Evolutionary conservation across 306 rosid genomes (phyloP).

Genomic region (Luffa acutangula): DNA sequence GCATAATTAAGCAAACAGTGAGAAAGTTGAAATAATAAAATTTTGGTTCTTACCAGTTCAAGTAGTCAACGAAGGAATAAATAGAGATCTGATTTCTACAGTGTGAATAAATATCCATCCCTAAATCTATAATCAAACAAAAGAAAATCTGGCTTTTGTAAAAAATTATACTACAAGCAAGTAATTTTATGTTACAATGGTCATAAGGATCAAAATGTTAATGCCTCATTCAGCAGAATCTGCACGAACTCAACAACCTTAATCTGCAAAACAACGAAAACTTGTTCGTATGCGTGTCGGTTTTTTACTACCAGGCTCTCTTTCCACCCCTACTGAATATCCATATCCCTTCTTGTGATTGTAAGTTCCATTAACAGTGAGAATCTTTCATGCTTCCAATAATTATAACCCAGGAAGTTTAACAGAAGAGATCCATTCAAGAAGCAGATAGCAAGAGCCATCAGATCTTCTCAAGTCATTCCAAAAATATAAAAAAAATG

Average conservation of each 20-base stretch:
- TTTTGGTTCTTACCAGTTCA: not conserved
- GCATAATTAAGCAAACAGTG: not conserved
- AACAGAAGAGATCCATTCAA: not conserved
- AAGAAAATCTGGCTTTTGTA: not conserved
- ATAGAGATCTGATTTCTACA: not conserved
- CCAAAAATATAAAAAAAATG: not conserved
- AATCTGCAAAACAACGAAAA: not conserved
- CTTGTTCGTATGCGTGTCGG: not conserved
- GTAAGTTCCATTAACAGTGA: not conserved
- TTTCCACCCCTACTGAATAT: not conserved
- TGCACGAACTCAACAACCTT: not conserved
- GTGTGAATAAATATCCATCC: not conserved
- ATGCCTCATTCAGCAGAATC: not conserved
- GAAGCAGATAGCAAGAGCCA: not conserved
- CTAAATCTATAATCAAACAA: not conserved
- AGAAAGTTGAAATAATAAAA: not conserved
- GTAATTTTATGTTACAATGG: slow-evolving; percentile 2
- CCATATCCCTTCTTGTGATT: not conserved
- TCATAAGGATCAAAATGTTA: not conserved
- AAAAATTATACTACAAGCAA: not conserved
- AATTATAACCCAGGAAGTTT: not conserved
- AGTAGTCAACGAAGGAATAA: not conserved
- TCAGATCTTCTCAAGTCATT: not conserved
- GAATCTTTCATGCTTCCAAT: not conserved
- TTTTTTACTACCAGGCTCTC: not conserved